These are phyloP conservation scores for Jasminum sambac DNA, from an alignment of 257 asterid species.

Conservation along the genomic window DNA sequence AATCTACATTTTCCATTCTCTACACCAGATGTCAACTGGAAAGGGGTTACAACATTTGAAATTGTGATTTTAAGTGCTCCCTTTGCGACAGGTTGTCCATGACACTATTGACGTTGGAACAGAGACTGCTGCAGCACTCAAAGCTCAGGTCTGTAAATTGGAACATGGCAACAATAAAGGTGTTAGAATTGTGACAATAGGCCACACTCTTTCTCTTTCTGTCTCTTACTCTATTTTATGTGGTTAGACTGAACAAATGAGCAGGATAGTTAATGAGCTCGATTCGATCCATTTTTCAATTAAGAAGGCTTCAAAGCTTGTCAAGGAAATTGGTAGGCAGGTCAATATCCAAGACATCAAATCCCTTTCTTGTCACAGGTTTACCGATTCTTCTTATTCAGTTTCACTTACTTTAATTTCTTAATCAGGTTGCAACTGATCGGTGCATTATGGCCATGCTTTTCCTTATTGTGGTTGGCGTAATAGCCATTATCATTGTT, in stretches of 20 bases:
- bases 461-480: conserved; percentile 89
- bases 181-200: conserved; percentile 25
- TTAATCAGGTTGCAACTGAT: conserved; percentile 92
- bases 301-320: conserved; percentile 93
- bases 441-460: conserved; percentile 93
- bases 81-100: conserved; percentile 76
- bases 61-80: conserved; percentile 25
- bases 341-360: conserved; percentile 58
- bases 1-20: conserved; percentile 11
- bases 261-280: conserved; percentile 91
- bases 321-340: conserved; percentile 99
- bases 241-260: conserved; percentile 96
- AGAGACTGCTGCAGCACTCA: conserved; percentile 93
- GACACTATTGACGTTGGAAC: conserved; percentile 88
- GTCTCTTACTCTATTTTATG: conserved; percentile 12
- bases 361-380: conserved; percentile 27
- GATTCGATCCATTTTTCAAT: conserved; percentile 94
- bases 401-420: conserved; percentile 32
- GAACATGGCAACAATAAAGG: conserved; percentile 17
- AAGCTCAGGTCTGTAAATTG: conserved; percentile 82
- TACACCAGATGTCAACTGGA: conserved; percentile 2
- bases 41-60: conserved; percentile 13
- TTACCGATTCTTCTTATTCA: conserved; percentile 23
- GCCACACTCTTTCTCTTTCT: background rate
- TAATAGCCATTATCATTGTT: conserved; percentile 79